Conservation (phyloP, 176 grass and related monocot genomes). For the Saccharum officinarum region DNA sequence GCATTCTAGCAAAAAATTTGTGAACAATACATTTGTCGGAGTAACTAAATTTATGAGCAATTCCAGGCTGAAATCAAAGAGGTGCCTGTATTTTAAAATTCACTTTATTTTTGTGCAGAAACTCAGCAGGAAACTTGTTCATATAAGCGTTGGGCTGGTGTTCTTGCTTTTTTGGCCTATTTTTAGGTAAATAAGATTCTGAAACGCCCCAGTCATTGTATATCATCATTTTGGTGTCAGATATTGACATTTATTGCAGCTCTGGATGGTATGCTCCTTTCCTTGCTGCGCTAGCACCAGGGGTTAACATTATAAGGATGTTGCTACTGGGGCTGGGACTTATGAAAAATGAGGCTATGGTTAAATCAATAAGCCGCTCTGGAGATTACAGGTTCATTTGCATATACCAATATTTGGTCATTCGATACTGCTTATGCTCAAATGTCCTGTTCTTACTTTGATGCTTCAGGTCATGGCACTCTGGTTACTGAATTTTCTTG, state of each 20-base stretch:
- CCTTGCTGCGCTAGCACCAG: constrained; percentile 73
- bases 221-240: constrained; percentile 1
- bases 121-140: constrained; percentile 89
- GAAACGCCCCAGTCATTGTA: background rate
- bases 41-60: background rate
- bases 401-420: background rate
- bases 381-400: constrained; percentile 67
- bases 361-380: constrained; percentile 87
- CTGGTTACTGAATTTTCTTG: constrained; percentile 21
- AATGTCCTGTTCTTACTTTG: background rate
- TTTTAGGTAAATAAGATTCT: constrained; percentile 65
- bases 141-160: constrained; percentile 76
- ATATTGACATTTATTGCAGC: constrained; percentile 54
- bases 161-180: constrained; percentile 93
- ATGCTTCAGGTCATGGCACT: constrained; percentile 3
- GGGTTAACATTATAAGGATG: constrained; percentile 82
- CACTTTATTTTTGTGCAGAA: constrained; percentile 51
- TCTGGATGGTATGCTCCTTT: constrained; percentile 69
- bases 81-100: background rate
- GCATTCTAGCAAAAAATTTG: background rate
- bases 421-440: background rate
- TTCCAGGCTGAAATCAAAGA: background rate
- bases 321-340: constrained; percentile 72
- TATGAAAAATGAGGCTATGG: constrained; percentile 84
- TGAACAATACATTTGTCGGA: background rate